Base-by-base conservation (phyloP, 2,329 filamentous ascomycete genomes). In the Penicillium griseofulvum region DNA sequence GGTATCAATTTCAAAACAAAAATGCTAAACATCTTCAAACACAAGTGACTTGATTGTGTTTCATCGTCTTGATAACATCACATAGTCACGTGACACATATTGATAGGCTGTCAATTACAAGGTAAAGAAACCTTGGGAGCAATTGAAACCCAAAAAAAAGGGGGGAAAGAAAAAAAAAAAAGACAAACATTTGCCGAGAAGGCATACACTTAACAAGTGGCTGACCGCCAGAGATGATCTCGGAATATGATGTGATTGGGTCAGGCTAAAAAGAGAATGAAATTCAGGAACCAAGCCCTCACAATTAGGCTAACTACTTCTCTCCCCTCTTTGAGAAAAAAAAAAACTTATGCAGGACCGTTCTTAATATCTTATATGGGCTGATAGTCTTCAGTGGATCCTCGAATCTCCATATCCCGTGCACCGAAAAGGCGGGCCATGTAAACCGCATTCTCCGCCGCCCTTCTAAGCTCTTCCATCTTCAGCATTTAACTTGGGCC, bases 331-430 rank as follows among this genome's bases (percentile, higher is more conserved):
- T 17, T 17, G 22, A 29, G 34, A 52, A 46, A 42, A 22, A 22
- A 22, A 22, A 22, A 49, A 53, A 28, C 29, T 19, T 31, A 17
- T 54, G 38, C 45, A 28, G 52, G 44, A 44, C 37, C 45, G 26
- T 22, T 22, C 22, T 45, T 36, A 43, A 36, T 36, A 39, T 45
- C 34, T 45, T 51, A 37, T 28, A 33, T 42, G 29, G 47, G 16
- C 44, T 38, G 8, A 55, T 34, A 34, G 6, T 33, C 22, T 11
- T 34, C 41, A 36, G 51, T 53, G 51, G 51, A 54, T 17, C 28
- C 43, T 51, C 57, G 49, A 60, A 58, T 53, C 55, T 31, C 36
- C 46, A 45, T 51, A 61, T 60, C 58, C 61, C 61, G 61, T 58
- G 56, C 61, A 53, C 56, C 56, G 47, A 36, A 57, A 54, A 55